Percentiles rank a stretch among this genome's conserved stretches.
Conservation (phyloP, 108 stramenopile genomes). For the Fragilariopsis cylindrus region DNA sequence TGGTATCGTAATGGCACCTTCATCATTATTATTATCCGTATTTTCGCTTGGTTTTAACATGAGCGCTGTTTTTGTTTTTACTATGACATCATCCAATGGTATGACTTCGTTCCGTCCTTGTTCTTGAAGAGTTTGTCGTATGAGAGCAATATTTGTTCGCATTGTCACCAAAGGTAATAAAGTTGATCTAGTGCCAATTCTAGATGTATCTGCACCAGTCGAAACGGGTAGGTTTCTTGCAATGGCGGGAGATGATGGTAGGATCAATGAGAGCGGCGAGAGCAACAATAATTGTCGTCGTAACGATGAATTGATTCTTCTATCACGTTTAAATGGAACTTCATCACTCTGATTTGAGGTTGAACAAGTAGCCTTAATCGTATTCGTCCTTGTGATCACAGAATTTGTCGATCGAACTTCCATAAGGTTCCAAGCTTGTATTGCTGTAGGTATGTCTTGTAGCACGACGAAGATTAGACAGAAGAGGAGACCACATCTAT, state of each 20-base stretch:
- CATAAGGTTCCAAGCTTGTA: slow-evolving; percentile 1
- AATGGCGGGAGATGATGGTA: slow-evolving; percentile 8
- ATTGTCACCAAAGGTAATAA: slow-evolving; percentile 59
- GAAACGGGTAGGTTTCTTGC: slow-evolving; percentile 65
- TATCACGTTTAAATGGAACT: background rate
- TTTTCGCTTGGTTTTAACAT: background rate
- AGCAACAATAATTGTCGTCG: background rate
- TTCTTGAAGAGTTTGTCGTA: slow-evolving; percentile 28
- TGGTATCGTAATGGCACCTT: slow-evolving; percentile 35
- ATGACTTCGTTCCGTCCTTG: background rate
- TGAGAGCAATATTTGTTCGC: slow-evolving; percentile 22
- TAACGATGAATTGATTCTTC: background rate
- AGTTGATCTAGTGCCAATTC: slow-evolving; percentile 58
- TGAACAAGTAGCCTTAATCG: background rate
- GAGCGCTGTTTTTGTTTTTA: slow-evolving; percentile 1
- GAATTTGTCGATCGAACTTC: background rate
- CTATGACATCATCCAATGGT: background rate
- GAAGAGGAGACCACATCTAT: too few species aligned
- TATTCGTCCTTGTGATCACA: background rate
- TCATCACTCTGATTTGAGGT: background rate
- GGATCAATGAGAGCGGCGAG: background rate
- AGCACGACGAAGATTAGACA: background rate
- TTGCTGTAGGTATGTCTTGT: background rate
- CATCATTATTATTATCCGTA: background rate
- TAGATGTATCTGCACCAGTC: slow-evolving; percentile 60